Evolutionary conservation across 2,329 filamentous ascomycete species (phyloP), one percentile per base, ranked within the genome.

Genomic region (Trichophyton schoenleinii): DNA sequence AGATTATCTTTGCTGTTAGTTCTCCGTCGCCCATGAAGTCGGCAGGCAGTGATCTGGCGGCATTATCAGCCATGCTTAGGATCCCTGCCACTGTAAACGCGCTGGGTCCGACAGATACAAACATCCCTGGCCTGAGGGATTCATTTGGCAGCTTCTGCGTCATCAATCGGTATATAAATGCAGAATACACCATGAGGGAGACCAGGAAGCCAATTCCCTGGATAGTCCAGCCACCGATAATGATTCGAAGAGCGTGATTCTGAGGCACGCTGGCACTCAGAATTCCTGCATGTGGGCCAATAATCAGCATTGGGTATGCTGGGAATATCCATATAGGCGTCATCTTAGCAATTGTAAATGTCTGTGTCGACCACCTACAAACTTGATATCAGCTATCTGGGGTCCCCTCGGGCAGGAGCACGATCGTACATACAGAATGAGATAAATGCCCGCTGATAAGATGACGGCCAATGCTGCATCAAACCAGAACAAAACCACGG

Each of bases 261-360:
- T 72, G 73, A n/a, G 73, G 67, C 2, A 82, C 68, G 57, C 80
- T 78, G 1, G 72, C 69, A 22, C 80, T 78, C 11, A 86, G 70
- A 5, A 80, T 83, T 18, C 81, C 81, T 3, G 87, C 89, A 66
- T 91, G 84, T 0, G 89, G 87, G 0, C 87, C 89, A 22, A 87
- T 83, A 7, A 94, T 82, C 2, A 95, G 80, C 22, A 94, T 79
- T 0, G 89, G 88, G 65, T 95, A 95, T 0, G 87, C 88, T 0
- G 89, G 89, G 66, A 94, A 94, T 60, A 92, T 90, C 89, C 89
- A 94, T 18, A 90, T 84, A 0, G 89, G 89, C 0, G 89, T 94
- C 89, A 95, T 94, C 59, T 85, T 85, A 38, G 88, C 86, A 57
- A 94, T 88, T 0, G 89, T 85, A 66, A 84, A 85, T 1, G 81